phyloP scores from a whole-genome alignment of 2,329 filamentous ascomycete species.

The Diaporthe nobilis region DNA sequence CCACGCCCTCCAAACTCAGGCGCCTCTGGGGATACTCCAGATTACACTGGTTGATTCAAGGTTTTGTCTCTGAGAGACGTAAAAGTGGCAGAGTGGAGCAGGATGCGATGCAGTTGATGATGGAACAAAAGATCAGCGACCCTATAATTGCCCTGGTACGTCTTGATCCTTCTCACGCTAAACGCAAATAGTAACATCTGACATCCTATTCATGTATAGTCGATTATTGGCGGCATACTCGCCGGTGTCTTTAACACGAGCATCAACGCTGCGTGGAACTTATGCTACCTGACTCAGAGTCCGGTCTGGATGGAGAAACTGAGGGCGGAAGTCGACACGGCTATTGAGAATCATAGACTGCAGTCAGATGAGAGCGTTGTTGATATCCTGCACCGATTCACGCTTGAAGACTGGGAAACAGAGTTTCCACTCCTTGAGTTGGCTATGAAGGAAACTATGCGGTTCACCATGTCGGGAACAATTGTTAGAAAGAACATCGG shows the following conservation, averaged over 20 bases:
- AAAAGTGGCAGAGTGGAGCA: slow-evolving; percentile 5
- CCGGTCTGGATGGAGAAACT: background rate
- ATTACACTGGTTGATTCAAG: background rate
- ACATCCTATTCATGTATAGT: background rate
- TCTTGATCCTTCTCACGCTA: background rate
- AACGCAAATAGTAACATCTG: background rate
- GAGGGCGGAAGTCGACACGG: background rate
- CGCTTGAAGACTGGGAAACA: slow-evolving; percentile 4
- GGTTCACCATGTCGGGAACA: slow-evolving; percentile 6
- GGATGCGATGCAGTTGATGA: slow-evolving; percentile 16
- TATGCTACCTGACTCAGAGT: slow-evolving; percentile 4
- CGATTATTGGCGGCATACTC: slow-evolving; percentile 1
- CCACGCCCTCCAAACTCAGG: slow-evolving; percentile 1
- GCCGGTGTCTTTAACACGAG: slow-evolving; percentile 14
- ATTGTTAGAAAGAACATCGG: background rate
- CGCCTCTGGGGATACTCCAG: slow-evolving; percentile 14
- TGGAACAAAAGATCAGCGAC: slow-evolving; percentile 7
- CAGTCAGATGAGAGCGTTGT: background rate
- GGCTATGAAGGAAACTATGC: slow-evolving; percentile 8
- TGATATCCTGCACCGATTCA: background rate
- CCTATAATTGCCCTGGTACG: background rate
- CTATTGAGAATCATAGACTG: background rate
- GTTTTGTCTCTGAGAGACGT: background rate
- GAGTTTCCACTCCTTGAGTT: slow-evolving; percentile 5
- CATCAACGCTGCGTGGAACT: slow-evolving; percentile 17